Percentiles rank a stretch among this genome's conserved stretches.
Evolutionary conservation across 352 stramenopile genomes (phyloP).

Genomic region (Pythium guiyangense): DNA sequence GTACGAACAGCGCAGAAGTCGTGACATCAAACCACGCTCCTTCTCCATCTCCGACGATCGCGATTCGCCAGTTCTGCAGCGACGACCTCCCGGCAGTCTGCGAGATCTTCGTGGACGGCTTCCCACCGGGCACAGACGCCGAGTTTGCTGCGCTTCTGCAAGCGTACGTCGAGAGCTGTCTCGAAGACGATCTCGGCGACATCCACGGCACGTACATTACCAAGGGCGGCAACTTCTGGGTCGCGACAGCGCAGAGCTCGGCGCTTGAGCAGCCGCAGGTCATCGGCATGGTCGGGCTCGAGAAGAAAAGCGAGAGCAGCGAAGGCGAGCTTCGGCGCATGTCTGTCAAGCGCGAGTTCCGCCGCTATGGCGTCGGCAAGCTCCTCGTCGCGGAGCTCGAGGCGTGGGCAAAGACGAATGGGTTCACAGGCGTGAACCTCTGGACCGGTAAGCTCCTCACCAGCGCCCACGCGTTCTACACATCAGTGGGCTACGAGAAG

Average conservation of each 20-base stretch:
- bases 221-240: constrained; percentile 36
- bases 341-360: constrained; percentile 28
- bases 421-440: constrained; percentile 25
- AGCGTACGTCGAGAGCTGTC: constrained; percentile 2
- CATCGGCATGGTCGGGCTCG: constrained; percentile 36
- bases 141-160: not conserved
- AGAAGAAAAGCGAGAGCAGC: constrained; percentile 21
- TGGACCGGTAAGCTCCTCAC: constrained; percentile 32
- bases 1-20: not conserved
- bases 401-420: constrained; percentile 26
- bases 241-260: constrained; percentile 6
- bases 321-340: constrained; percentile 42
- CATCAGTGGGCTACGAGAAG: constrained; percentile 24
- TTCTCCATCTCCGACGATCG: not conserved
- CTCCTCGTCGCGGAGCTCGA: constrained; percentile 34
- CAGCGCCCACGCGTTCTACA: constrained; percentile 31
- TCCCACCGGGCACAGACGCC: constrained; percentile 3
- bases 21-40: not conserved
- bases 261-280: constrained; percentile 9
- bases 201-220: constrained; percentile 7
- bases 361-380: constrained; percentile 31
- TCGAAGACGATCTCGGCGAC: constrained; percentile 8
- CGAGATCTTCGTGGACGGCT: constrained; percentile 12
- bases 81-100: constrained; percentile 2
- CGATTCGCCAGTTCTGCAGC: constrained; percentile 12